Evolutionary conservation across 2,329 filamentous ascomycete genomes (phyloP).

Genomic region (Fusarium veterinarium): DNA sequence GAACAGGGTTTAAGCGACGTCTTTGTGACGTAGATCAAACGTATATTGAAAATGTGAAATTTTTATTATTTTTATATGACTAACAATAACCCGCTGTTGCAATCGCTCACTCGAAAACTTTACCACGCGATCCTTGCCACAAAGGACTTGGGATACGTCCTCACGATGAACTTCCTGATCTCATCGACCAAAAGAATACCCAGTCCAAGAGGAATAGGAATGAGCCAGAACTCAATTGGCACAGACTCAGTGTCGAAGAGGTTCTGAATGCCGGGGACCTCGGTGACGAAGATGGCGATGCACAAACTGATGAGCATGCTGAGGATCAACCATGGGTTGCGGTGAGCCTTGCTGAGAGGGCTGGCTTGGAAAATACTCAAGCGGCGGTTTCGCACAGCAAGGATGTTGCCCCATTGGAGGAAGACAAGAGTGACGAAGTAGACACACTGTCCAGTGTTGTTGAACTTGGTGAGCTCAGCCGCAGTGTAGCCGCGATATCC

Average conservation of each 20-base stretch:
- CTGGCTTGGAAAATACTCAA: constrained; percentile 64
- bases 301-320: constrained; percentile 59
- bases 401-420: constrained; percentile 65
- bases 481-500: constrained; percentile 62
- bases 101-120: neutral
- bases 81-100: neutral
- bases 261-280: constrained; percentile 60
- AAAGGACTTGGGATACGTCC: constrained; percentile 56
- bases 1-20: neutral
- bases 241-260: constrained; percentile 62
- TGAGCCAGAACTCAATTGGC: constrained; percentile 64
- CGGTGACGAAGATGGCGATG: constrained; percentile 65
- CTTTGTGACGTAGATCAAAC: neutral
- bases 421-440: constrained; percentile 67
- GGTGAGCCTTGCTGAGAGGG: constrained; percentile 57
- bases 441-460: constrained; percentile 61
- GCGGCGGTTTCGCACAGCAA: constrained; percentile 62
- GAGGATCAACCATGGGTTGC: constrained; percentile 62
- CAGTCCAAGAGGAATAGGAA: constrained; percentile 62
- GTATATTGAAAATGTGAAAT: neutral
- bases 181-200: constrained; percentile 65
- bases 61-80: neutral
- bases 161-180: constrained; percentile 61
- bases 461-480: constrained; percentile 60
- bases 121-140: constrained; percentile 64